Base-by-base conservation (phyloP, 2,329 filamentous ascomycete species). In the Aspergillus ibericus region DNA sequence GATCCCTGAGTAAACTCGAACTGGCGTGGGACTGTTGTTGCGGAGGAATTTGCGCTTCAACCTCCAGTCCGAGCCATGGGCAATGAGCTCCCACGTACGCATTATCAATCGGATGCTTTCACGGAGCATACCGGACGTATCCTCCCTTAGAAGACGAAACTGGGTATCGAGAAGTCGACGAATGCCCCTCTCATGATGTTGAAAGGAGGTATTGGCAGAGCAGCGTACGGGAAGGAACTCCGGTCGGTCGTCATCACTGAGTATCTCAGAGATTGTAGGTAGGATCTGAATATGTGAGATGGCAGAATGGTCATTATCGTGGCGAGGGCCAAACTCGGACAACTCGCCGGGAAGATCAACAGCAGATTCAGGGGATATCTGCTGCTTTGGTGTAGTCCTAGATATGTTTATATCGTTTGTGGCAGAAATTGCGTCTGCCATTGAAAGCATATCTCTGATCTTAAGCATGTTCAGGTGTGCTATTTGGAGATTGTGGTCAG, bases 111-210 rank as follows among this genome's bases (percentile, higher is more conserved):
- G 27, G n/a, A 61, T 29, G 16, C 55, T 38, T 16, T 61, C 59
- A 1, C 59, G 59, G 10, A 61, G 46, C 7, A 59, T 6, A 5
- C 59, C 59, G 1, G 59, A 58, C 12, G 59, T 61, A 49, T 61
- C 59, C 22, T 61, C 55, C 7, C 59, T 47, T 13, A 61, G 52
- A 5, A 61, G 42, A 18, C 59, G 59, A 22, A 61, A 61, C 15
- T 61, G 59, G 25, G 13, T 53, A 40, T 61, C 59, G 22, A 61
- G 48, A 18, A 61, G 56, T 13, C 56, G 47, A 22, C 48, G 48
- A 32, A 61, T 56, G n/a, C 59, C 59, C 16, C 35, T 22, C 29
- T 59, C 40, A 18, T 59, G 59, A 18, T 61, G 52, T 12, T 13
- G 4, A 20, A 32, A 15, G 10, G 8, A 6, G 32, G 10, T 20